These are phyloP conservation scores for Colletotrichum costaricense DNA, from an alignment of 2,329 filamentous ascomycete species.

Conservation along the genomic window DNA sequence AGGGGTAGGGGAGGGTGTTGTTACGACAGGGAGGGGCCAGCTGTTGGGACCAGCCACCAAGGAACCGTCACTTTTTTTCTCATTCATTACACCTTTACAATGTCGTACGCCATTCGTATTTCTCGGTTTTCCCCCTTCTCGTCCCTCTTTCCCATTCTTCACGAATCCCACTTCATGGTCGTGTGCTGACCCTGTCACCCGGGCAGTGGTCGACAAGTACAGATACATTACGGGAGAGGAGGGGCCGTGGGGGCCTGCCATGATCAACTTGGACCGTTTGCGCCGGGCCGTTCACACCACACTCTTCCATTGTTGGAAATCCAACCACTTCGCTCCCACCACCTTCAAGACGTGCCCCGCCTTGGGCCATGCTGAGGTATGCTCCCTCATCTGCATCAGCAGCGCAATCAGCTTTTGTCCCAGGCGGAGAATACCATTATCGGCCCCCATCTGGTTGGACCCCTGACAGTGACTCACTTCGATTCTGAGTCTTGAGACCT, in stretches of 20 bases:
- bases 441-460: not conserved
- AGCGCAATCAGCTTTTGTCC: not conserved
- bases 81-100: conserved; percentile 2
- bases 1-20: not conserved
- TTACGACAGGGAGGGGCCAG: not conserved
- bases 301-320: conserved; percentile 2
- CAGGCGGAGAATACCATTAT: conserved; percentile 6
- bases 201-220: not conserved
- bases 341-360: conserved; percentile 10
- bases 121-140: not conserved
- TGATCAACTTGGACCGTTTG: conserved; percentile 12
- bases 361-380: conserved; percentile 2
- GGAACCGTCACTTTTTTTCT: not conserved
- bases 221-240: not conserved
- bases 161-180: not conserved
- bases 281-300: conserved; percentile 13
- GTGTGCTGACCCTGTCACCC: not conserved
- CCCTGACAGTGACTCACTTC: not conserved
- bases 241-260: conserved; percentile 4
- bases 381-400: conserved; percentile 6
- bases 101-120: not conserved
- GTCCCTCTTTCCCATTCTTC: not conserved
- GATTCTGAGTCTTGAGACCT: not conserved
- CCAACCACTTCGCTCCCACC: conserved; percentile 15
- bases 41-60: conserved; percentile 3